Evolutionary conservation across 78 protist species (phyloP), one percentile per base, ranked within the genome.

Genomic region (Dictyostelium discoideum): DNA sequence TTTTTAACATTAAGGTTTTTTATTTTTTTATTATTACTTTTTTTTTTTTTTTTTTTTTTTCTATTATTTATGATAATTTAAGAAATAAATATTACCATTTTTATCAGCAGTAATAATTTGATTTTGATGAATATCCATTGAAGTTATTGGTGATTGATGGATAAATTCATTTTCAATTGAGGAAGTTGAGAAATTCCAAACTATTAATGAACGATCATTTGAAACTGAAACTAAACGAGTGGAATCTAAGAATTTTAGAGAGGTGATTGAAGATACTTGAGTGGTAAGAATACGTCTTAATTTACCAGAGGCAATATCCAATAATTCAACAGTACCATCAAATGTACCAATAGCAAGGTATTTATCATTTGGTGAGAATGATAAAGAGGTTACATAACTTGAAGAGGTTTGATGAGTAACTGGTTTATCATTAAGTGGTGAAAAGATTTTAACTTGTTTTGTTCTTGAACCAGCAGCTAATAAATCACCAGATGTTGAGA

Each of bases 131-230:
- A 74, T 65, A 54, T 63, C 80, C 88, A 90, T 67, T 10, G 88
- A 90, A 16, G 82, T 82, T 32, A 90, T 82, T 80, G 95, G 89
- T 6, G 95, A 80, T 29, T 90, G 84, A 60, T 90, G 88, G 18
- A 90, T 82, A 65, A 90, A 90, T 82, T 90, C 95, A 82, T 80
- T 90, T 37, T 90, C 95, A 13, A 90, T 73, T 16, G 85, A 32
- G 2, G 26, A 10, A 11, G n/a, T 40, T 7, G n/a, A 16, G 29
- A 72, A 22, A 40, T 90, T 90, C 85, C 82, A 82, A 37, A 90
- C 95, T 3, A 90, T 72, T 24, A 90, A 60, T 44, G 84, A 67
- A 54, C 84, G 37, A 72, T 90, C 95, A 39, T 50, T 63, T 18
- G 89, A 82, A 10, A 57, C 84, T 16, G 86, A 42, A n/a, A 90